These are phyloP conservation scores for Penicillium robsamsonii DNA, from an alignment of 495 filamentous ascomycete genomes.

Conservation along the genomic window DNA sequence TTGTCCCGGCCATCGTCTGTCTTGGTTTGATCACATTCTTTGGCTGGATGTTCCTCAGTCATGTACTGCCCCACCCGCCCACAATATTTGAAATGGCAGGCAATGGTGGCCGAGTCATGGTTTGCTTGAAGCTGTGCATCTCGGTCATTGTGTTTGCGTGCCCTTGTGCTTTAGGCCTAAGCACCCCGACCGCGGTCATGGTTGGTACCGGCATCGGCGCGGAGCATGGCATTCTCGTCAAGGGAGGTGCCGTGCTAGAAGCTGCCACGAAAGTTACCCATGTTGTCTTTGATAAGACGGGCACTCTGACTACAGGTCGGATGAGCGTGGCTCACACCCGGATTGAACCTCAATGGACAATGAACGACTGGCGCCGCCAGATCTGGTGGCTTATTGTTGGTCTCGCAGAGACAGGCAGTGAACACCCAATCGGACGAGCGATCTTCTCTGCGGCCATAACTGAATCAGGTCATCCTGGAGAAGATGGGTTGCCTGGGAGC, in stretches of 20 bases:
- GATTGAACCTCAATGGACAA: slow-evolving; percentile 65
- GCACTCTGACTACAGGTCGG: slow-evolving; percentile 88
- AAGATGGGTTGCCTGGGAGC: slow-evolving; percentile 75
- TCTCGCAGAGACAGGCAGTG: slow-evolving; percentile 87
- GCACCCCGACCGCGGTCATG: slow-evolving; percentile 97
- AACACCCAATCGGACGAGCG: slow-evolving; percentile 91
- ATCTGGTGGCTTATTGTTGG: slow-evolving; percentile 96
- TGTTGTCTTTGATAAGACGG: slow-evolving; percentile 99
- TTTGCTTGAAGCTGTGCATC: slow-evolving; percentile 96
- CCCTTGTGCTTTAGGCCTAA: slow-evolving; percentile 90
- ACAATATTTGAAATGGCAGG: slow-evolving; percentile 77
- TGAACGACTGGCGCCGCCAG: slow-evolving; percentile 62
- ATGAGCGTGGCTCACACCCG: slow-evolving; percentile 81
- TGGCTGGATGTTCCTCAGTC: slow-evolving; percentile 93
- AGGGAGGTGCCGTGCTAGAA: slow-evolving; percentile 91
- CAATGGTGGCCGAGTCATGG: slow-evolving; percentile 88
- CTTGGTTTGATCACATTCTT: slow-evolving; percentile 85
- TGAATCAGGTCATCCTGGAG: slow-evolving; percentile 66
- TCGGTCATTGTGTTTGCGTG: slow-evolving; percentile 99
- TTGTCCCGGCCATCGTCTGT: slow-evolving; percentile 83
- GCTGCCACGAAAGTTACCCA: slow-evolving; percentile 88
- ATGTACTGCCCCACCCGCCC: slow-evolving; percentile 79
- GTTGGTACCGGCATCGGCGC: slow-evolving; percentile 95
- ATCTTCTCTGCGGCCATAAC: slow-evolving; percentile 70
- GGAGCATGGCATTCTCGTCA: slow-evolving; percentile 95